Conservation (phyloP, 352 stramenopile species). For the Phytophthora citrophthora region DNA sequence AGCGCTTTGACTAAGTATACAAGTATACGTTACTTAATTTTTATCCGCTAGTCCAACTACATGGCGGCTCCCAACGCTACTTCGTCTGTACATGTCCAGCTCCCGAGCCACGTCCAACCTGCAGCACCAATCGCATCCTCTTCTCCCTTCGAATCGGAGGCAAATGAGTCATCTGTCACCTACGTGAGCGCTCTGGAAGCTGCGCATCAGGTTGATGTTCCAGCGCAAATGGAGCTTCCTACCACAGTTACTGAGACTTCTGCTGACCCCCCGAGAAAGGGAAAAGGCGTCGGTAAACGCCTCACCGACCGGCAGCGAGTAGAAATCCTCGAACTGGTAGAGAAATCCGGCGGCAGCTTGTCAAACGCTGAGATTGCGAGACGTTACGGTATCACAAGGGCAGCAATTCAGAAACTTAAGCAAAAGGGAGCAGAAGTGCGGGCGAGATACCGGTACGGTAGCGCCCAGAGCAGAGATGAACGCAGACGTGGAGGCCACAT, state of each 20-base stretch:
- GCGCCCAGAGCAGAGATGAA: slow-evolving; percentile 39
- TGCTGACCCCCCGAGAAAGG: slow-evolving; percentile 22
- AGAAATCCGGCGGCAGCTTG: slow-evolving; percentile 37
- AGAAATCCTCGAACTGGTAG: slow-evolving; percentile 55
- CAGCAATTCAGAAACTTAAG: slow-evolving; percentile 57
- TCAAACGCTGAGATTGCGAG: slow-evolving; percentile 54
- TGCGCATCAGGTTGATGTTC: slow-evolving; percentile 5
- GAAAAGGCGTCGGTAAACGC: slow-evolving; percentile 44
- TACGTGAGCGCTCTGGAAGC: slow-evolving; percentile 9
- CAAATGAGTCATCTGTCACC: neutral
- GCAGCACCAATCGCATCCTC: neutral
- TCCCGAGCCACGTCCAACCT: neutral
- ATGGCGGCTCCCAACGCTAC: neutral
- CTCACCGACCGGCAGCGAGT: slow-evolving; percentile 57
- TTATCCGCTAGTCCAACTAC: neutral
- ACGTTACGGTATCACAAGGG: slow-evolving; percentile 53
- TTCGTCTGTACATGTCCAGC: slow-evolving; percentile 1
- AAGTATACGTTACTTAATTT: neutral
- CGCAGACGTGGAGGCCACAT: slow-evolving; percentile 47
- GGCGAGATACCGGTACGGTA: slow-evolving; percentile 50
- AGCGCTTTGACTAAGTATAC: neutral
- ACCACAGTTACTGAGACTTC: neutral
- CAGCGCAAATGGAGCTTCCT: slow-evolving; percentile 7
- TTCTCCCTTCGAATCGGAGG: neutral
- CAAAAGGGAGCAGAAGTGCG: slow-evolving; percentile 44